Conservation (phyloP, 108 stramenopile species). For the Thalassiosira profunda region DNA sequence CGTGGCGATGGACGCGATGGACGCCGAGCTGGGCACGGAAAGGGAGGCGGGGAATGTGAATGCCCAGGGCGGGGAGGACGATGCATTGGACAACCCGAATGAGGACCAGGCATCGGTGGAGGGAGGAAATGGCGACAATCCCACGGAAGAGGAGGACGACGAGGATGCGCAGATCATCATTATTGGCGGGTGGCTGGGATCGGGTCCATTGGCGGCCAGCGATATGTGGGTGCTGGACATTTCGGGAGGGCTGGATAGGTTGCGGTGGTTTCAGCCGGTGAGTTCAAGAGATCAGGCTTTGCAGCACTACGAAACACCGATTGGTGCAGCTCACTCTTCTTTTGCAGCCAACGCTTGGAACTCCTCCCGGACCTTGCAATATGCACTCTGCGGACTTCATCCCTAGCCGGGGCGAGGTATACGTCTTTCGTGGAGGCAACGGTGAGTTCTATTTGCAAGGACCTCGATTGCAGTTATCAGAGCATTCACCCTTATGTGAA, state of each 20-base stretch:
- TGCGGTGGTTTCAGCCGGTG: constrained; percentile 76
- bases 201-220: constrained; percentile 84
- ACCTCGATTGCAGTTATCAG: too few relatives aligned
- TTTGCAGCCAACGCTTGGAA: constrained; percentile 16
- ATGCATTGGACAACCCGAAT: background rate
- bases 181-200: constrained; percentile 95
- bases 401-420: constrained; percentile 62
- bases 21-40: constrained; percentile 2
- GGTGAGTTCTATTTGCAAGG: constrained; percentile 92
- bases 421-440: constrained; percentile 94
- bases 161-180: constrained; percentile 82
- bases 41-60: background rate
- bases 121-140: constrained; percentile 25
- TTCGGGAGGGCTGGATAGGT: constrained; percentile 38
- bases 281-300: constrained; percentile 18
- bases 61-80: background rate
- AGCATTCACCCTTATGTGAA: too few relatives aligned
- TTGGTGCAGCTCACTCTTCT: constrained; percentile 2
- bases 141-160: constrained; percentile 47
- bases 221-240: constrained; percentile 91
- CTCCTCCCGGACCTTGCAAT: constrained; percentile 95
- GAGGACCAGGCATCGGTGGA: constrained; percentile 5
- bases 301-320: too few relatives aligned
- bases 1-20: background rate
- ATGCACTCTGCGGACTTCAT: constrained; percentile 96